Percentiles rank a stretch among this genome's conserved stretches.
phyloP scores from a whole-genome alignment of 2,329 filamentous ascomycete species.

The Colletotrichum cordylinicola region DNA sequence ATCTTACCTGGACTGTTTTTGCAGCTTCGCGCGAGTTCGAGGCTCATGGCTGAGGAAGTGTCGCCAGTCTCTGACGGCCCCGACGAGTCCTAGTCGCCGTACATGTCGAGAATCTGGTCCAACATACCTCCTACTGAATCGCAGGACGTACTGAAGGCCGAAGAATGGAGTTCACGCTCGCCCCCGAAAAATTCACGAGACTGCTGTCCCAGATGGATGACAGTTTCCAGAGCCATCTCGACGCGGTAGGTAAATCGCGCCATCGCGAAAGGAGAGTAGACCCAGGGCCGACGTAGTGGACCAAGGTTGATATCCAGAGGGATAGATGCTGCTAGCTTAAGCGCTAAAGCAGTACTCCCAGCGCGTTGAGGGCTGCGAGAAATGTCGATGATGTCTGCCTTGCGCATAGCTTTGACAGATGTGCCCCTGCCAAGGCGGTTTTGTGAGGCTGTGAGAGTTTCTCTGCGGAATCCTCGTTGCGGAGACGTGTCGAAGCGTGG shows the following conservation, averaged over 20 bases:
- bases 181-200: background rate
- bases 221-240: background rate
- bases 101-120: background rate
- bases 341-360: too few species aligned
- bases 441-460: background rate
- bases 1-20: background rate
- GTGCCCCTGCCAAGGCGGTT: background rate
- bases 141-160: too few species aligned
- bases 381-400: background rate
- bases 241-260: background rate
- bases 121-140: background rate
- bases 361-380: background rate
- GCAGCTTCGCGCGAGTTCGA: background rate
- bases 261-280: background rate
- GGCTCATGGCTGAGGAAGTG: background rate
- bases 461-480: accelerated
- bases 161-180: background rate
- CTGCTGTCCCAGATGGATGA: too few species aligned
- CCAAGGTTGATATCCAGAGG: background rate
- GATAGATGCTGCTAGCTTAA: background rate
- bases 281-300: background rate
- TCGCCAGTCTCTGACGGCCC: background rate
- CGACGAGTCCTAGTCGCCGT: background rate
- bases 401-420: background rate
- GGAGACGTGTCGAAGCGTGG: background rate